phyloP scores from a whole-genome alignment of 108 stramenopile species.

The Nitzschia sp. region DNA sequence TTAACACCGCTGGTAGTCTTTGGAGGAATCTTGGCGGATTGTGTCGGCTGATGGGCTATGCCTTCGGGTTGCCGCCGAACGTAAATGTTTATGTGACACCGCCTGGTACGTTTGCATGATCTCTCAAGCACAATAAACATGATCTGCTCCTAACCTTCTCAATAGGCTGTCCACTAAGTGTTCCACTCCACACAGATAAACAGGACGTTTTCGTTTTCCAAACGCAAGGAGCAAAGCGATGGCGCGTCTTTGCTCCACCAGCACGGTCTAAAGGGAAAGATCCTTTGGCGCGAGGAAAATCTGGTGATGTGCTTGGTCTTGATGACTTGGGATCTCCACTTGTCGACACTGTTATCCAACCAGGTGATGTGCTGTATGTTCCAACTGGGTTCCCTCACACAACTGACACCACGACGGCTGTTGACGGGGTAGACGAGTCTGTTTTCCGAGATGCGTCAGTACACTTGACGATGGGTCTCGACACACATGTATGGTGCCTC shows the following conservation, averaged over 20 bases:
- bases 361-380: conserved; percentile 86
- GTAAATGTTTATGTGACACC: conserved; percentile 90
- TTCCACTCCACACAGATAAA: conserved; percentile 92
- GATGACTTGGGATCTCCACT: conserved; percentile 45
- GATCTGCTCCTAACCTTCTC: conserved; percentile 26
- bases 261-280: conserved; percentile 59
- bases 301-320: conserved; percentile 69
- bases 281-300: conserved; percentile 90
- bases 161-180: conserved; percentile 33
- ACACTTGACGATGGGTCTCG: conserved; percentile 88
- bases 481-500: conserved; percentile 93
- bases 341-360: conserved; percentile 60
- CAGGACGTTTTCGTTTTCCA: conserved; percentile 93
- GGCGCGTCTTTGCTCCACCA: conserved; percentile 76
- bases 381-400: conserved; percentile 95
- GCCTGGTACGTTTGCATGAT: conserved; percentile 52
- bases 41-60: conserved; percentile 75
- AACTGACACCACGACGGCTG: conserved; percentile 65
- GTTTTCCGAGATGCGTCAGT: conserved; percentile 50
- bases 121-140: neutral
- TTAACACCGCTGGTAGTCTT: conserved; percentile 82
- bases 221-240: conserved; percentile 83
- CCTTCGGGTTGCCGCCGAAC: conserved; percentile 70
- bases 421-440: conserved; percentile 7
- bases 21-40: conserved; percentile 79